A percentile compares a stretch with the other conserved stretches of the same genome.
Evolutionary conservation across 208 protist species (phyloP).

Genomic region (Strigomonas culicis): DNA sequence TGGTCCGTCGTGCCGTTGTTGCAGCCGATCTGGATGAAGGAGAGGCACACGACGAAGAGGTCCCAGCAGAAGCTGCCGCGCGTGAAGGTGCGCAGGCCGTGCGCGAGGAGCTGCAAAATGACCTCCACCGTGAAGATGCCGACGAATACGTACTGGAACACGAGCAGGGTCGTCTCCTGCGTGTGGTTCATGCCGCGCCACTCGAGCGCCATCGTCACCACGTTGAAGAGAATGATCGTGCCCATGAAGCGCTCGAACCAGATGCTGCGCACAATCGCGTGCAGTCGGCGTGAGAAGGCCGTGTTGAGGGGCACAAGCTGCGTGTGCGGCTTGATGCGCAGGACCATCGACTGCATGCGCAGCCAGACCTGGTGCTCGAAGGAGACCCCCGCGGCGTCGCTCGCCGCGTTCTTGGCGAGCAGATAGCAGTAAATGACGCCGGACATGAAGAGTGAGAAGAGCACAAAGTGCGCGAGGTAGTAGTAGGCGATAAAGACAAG

Average conservation of each 20-base stretch:
- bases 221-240: constrained; percentile 68
- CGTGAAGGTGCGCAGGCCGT: constrained; percentile 76
- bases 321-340: constrained; percentile 49
- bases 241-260: constrained; percentile 72
- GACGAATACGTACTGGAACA: constrained; percentile 84
- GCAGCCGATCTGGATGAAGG: constrained; percentile 76
- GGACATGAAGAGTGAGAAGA: constrained; percentile 89
- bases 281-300: constrained; percentile 44
- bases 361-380: constrained; percentile 79
- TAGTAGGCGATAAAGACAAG: constrained; percentile 91
- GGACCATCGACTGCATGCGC: constrained; percentile 72
- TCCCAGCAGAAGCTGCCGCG: constrained; percentile 85
- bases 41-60: constrained; percentile 66
- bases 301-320: constrained; percentile 60
- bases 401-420: constrained; percentile 52
- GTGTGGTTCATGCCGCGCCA: constrained; percentile 65
- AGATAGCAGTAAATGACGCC: constrained; percentile 90
- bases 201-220: constrained; percentile 84
- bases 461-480: constrained; percentile 84
- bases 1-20: constrained; percentile 43
- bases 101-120: constrained; percentile 62
- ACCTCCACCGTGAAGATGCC: constrained; percentile 87
- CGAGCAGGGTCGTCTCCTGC: constrained; percentile 43
- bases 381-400: constrained; percentile 56
- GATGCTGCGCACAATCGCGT: constrained; percentile 41